Conservation (phyloP, 352 stramenopile species). For the Globisporangium paroecandrum region DNA sequence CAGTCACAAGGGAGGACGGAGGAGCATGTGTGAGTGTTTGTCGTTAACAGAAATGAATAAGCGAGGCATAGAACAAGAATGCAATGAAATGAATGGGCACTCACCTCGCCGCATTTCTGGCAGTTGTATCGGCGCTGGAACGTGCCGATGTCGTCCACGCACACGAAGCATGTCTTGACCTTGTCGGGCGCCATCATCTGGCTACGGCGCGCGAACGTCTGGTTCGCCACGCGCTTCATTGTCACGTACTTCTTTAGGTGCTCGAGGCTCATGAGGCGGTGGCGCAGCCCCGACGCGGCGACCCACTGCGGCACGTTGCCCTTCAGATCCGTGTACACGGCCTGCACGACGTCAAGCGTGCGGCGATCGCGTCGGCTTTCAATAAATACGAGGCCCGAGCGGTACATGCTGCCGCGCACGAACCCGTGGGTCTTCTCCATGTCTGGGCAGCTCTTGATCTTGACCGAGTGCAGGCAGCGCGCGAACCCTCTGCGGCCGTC, state of each 20-base stretch:
- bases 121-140: conserved; percentile 83
- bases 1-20: neutral
- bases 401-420: conserved; percentile 79
- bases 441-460: conserved; percentile 80
- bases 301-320: conserved; percentile 75
- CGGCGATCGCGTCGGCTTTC: conserved; percentile 72
- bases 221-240: conserved; percentile 75
- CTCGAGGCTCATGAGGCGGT: conserved; percentile 69
- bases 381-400: conserved; percentile 75
- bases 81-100: conserved; percentile 8
- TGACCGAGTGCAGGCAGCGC: conserved; percentile 79
- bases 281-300: conserved; percentile 48
- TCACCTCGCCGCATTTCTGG: conserved; percentile 80
- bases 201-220: conserved; percentile 63
- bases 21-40: neutral
- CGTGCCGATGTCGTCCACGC: conserved; percentile 74
- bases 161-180: conserved; percentile 80
- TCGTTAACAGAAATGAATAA: neutral
- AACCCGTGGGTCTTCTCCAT: conserved; percentile 80
- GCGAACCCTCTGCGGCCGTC: conserved; percentile 62
- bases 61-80: neutral
- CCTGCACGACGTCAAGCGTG: conserved; percentile 72
- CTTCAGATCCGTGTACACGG: conserved; percentile 81
- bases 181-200: conserved; percentile 63
- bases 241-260: conserved; percentile 79